Evolutionary conservation across 2,329 filamentous ascomycete genomes (phyloP).

Genomic region (Graphilbum ipis-grandicollis): DNA sequence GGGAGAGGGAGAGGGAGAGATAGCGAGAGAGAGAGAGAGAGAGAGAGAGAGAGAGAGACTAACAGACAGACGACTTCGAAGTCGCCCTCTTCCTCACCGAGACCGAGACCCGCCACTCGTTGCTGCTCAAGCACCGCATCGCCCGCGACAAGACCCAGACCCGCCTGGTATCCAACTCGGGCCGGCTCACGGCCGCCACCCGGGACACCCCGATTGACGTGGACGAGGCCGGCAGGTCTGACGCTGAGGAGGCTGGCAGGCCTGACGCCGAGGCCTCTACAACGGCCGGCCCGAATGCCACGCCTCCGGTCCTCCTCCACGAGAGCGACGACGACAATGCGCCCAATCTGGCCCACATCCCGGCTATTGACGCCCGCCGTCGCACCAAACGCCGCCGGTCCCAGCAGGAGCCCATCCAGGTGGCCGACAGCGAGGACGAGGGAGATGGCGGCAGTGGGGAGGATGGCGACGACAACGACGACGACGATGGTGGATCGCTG

Average conservation of each 20-base stretch:
- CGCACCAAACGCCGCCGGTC: constrained; percentile 15
- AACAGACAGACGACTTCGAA: constrained; percentile 67
- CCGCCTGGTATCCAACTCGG: constrained; percentile 42
- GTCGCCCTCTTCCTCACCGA: constrained; percentile 88
- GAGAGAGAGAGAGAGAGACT: not conserved
- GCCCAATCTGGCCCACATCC: constrained; percentile 3
- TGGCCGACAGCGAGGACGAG: constrained; percentile 15
- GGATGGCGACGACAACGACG: constrained; percentile 21
- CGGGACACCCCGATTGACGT: constrained; percentile 36
- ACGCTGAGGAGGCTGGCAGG: too few relatives aligned
- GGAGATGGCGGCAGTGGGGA: too few relatives aligned
- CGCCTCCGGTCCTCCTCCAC: constrained; percentile 26
- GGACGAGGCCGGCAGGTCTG: constrained; percentile 21
- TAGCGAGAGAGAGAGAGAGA: too few relatives aligned
- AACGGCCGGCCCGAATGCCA: not conserved
- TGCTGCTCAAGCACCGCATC: constrained; percentile 72
- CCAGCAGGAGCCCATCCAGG: constrained; percentile 13
- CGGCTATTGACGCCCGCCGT: constrained; percentile 10
- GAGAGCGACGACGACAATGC: constrained; percentile 9
- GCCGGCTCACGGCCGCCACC: constrained; percentile 38
- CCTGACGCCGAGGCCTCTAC: too few relatives aligned
- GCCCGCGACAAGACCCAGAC: constrained; percentile 42
- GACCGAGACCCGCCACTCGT: constrained; percentile 64
- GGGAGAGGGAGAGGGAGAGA: not conserved
- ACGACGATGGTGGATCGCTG: constrained; percentile 2